Base-by-base conservation (phyloP, 805 yeast genomes). In the Myxozyma vanderwaltii region DNA sequence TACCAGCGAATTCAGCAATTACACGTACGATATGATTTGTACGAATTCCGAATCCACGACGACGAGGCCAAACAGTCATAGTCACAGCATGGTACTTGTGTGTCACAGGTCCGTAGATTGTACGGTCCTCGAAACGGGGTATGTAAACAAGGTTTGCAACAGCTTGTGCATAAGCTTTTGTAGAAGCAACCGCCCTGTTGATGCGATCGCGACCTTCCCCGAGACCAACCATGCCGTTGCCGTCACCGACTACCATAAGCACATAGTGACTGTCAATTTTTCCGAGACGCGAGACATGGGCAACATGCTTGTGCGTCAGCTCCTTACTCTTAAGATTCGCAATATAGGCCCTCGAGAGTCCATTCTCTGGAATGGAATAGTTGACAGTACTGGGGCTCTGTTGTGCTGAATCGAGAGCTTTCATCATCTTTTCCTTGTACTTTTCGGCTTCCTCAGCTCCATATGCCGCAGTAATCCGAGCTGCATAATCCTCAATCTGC, bases 181-280 rank as follows among this genome's bases (percentile, higher is more conserved):
- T 76, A 35, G 86, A 81, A 1, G 98, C 96, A 55, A 81, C 81
- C 52, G 86, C 77, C 76, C 86, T 82, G 60, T 86, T 89, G 56
- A 82, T 85, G 66, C 90, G 79, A 62, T 94, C 92, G 71, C 89
- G 89, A 63, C 98, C 99, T 74, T 91, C 96, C 51, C 98, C 99
- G 50, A 91, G 78, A 38, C 98, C 98, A 60, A 94, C 79, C 86
- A 90, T 88, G 64, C 99, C 99, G 65, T 89, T 88, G 56, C 85
- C 82, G 74, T 94, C 96, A 49, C 99, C 99, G 15, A 88, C 97
- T 38, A 91, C 88, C 13, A 91, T 92, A 63, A 94, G 74, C 0
- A 91, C 87, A 74, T 88, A 92, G 72, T 84, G 86, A 40, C 89
- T 82, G 52, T 86, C 84, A 65, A 89, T 89, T 72, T 90, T 91